Evolutionary conservation across 495 filamentous ascomycete species (phyloP).

Genomic region (Trichodelitschia bisporula): DNA sequence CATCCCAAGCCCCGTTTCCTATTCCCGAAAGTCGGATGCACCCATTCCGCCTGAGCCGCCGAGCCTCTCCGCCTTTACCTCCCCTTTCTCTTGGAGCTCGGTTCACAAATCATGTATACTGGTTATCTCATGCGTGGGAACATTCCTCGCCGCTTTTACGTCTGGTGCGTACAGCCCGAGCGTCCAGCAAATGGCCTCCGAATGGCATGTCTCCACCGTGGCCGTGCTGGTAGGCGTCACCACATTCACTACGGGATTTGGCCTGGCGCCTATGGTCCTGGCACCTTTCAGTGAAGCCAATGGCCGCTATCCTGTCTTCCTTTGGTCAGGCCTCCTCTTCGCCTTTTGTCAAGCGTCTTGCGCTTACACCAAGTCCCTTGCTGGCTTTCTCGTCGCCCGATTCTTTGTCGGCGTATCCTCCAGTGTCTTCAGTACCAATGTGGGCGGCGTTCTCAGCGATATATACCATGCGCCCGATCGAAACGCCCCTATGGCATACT

Average conservation of each 20-base stretch:
- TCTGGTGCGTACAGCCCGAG: conserved; percentile 61
- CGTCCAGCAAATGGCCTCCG: conserved; percentile 29
- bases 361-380: conserved; percentile 43
- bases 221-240: conserved; percentile 59
- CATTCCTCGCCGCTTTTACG: conserved; percentile 54
- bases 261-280: conserved; percentile 65
- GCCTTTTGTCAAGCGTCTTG: conserved; percentile 46
- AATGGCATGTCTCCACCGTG: conserved; percentile 36
- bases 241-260: conserved; percentile 64
- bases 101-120: conserved; percentile 46
- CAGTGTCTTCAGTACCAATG: conserved; percentile 75
- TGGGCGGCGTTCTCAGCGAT: conserved; percentile 77
- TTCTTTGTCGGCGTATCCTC: conserved; percentile 54
- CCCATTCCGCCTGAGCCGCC: conserved; percentile 30
- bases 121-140: conserved; percentile 50
- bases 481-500: conserved; percentile 79
- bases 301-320: conserved; percentile 60
- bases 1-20: conserved; percentile 30
- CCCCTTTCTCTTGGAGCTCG: conserved; percentile 51
- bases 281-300: conserved; percentile 76
- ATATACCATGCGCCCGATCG: conserved; percentile 58
- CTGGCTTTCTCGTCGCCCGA: conserved; percentile 52
- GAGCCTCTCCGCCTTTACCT: conserved; percentile 37
- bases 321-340: conserved; percentile 44
- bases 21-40: conserved; percentile 13